Evolutionary conservation across 306 rosid species (phyloP).

Genomic region (Bauhinia variegata): DNA sequence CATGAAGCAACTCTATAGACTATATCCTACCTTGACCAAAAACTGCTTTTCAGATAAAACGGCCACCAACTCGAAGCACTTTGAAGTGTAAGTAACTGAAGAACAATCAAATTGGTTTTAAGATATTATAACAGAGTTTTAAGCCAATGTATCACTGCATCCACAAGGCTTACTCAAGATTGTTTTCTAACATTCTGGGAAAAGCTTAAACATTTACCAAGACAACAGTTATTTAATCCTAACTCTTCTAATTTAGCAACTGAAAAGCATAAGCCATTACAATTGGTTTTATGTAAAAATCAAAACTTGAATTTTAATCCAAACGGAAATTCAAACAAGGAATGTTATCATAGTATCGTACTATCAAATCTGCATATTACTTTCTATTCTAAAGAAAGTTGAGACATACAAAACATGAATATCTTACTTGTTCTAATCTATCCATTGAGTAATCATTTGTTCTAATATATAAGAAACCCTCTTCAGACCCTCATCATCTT

Average conservation of each 20-base stretch:
- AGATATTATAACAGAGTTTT: background rate
- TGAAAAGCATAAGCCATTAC: no score
- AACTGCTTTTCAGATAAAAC: background rate
- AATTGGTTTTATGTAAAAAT: no score
- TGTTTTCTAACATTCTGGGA: no score
- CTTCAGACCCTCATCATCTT: slow-evolving; percentile 14
- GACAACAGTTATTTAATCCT: no score
- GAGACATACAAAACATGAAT: background rate
- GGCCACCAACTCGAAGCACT: background rate
- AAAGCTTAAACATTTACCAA: no score
- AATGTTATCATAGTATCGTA: background rate
- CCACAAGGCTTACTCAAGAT: no score
- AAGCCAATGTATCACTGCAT: background rate
- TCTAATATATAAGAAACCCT: slow-evolving; percentile 48
- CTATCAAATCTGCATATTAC: background rate
- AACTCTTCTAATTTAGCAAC: no score
- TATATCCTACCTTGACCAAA: background rate
- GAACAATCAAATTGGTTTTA: no score
- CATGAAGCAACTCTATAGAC: background rate
- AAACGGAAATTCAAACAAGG: background rate
- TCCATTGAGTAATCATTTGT: slow-evolving; percentile 46
- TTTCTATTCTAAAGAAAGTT: background rate
- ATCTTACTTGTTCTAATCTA: slow-evolving; percentile 46
- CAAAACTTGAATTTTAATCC: background rate
- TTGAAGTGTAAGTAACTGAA: background rate